Evolutionary conservation across 202 grass and related monocot genomes (phyloP).

Genomic region (Zoysia matrella): DNA sequence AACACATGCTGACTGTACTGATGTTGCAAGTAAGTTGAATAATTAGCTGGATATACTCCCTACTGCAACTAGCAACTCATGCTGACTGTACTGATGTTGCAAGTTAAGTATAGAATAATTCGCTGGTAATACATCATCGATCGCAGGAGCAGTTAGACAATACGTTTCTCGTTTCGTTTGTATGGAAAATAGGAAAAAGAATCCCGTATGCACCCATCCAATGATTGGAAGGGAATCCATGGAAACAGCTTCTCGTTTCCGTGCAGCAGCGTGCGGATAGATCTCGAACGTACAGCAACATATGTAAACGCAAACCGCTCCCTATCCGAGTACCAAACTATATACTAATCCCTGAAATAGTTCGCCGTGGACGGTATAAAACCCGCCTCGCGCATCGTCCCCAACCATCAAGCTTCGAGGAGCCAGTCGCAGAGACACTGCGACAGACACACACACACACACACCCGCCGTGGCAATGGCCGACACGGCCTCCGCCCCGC

Average conservation of each 20-base stretch:
- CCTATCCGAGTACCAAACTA: too few relatives aligned
- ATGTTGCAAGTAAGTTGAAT: too few relatives aligned
- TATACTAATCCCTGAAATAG: too few relatives aligned
- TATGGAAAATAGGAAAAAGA: background rate
- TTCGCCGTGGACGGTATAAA: background rate
- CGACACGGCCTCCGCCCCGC: constrained; percentile 46
- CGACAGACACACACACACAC: background rate
- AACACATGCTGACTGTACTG: too few relatives aligned
- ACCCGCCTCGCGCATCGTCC: background rate
- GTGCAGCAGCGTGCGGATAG: background rate
- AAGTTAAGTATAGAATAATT: too few relatives aligned
- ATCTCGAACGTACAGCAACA: background rate
- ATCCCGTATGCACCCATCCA: background rate
- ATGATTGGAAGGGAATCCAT: background rate
- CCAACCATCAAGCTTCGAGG: background rate
- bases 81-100: too few relatives aligned
- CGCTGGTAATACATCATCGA: too few relatives aligned
- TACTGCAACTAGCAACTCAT: too few relatives aligned
- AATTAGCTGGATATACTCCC: too few relatives aligned
- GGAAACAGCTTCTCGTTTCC: background rate
- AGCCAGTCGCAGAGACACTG: constrained; percentile 7
- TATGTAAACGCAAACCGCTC: background rate
- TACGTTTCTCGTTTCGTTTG: background rate
- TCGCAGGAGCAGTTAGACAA: background rate
- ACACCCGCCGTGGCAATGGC: constrained; percentile 14